Evolutionary conservation across 2,329 filamentous ascomycete species (phyloP).

Genomic region (Trichoderma atroviride): DNA sequence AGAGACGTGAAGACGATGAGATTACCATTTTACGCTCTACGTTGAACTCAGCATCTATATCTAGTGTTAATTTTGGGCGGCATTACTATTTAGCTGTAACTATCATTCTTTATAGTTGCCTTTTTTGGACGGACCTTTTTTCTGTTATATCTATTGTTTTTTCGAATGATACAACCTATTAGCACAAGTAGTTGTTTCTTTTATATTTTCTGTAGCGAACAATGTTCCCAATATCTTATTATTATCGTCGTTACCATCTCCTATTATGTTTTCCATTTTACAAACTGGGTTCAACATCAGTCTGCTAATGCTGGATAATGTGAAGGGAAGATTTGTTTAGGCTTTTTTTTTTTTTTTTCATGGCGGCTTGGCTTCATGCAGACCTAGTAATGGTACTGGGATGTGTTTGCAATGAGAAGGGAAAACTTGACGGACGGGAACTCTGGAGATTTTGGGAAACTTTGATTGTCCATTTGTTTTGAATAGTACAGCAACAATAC

Average conservation of each 20-base stretch:
- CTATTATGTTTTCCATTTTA: neutral
- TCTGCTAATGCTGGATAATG: neutral
- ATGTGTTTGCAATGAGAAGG: neutral
- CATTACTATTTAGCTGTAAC: neutral
- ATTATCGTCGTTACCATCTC: neutral
- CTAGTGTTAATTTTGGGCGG: neutral
- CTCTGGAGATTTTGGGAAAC: neutral
- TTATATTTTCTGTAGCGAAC: neutral
- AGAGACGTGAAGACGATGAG: neutral
- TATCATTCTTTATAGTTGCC: neutral
- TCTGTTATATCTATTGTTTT: neutral
- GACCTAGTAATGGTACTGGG: too few species aligned
- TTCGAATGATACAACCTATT: slow-evolving; percentile 3
- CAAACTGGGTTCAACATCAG: neutral
- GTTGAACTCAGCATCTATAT: neutral
- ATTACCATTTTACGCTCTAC: neutral
- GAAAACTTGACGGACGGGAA: neutral
- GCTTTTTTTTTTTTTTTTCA: neutral
- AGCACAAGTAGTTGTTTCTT: neutral
- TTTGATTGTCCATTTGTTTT: neutral
- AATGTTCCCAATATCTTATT: neutral
- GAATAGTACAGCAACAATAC: neutral
- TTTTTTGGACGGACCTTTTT: neutral
- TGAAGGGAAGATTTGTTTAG: neutral
- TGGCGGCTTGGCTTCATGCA: neutral